Evolutionary conservation across 2,329 filamentous ascomycete genomes (phyloP), one percentile per base, ranked within the genome.

Genomic region (Sporothrix schenckii): DNA sequence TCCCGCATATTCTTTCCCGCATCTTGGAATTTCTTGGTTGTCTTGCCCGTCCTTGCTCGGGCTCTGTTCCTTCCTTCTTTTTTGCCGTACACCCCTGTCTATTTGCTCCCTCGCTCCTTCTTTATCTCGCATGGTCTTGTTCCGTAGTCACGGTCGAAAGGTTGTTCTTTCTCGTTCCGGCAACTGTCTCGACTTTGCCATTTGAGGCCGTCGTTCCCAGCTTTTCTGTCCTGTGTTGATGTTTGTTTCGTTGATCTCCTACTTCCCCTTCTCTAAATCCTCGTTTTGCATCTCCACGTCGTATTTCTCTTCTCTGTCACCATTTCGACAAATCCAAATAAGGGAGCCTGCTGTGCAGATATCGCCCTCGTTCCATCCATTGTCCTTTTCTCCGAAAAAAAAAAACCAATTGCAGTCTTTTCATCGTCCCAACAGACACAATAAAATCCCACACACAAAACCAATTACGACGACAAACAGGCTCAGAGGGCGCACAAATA

Each of bases 311-410:
- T 27, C 44, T 21, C 30, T 58, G 10, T 30, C 16, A n/a, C 19
- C 56, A 60, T 41, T n/a, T 9, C 50, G 50, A 53, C 11, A 13
- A 14, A 21, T 24, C 50, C 50, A 27, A 27, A 53, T 21, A 53
- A 21, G 50, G n/a, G 16, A 61, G 56, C 56, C 56, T 60, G 56
- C 56, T 61, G 56, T 39, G 56, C 34, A 61, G 56, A 61, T n/a
- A 60, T 61, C 30, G n/a, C 19, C 6, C 16, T 19, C 56, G 34
- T 19, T 44, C 34, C 34, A 21, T 49, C 44, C 56, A 53, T 24
- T n/a, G 50, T 16, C 11, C 30, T 3, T 21, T 16, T n/a, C 44
- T 27, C 39, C 39, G 41, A 47, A 16, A 41, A n/a, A n/a, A n/a
- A 24, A 24, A 66, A 47, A 10, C 41, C 63, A 66, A 66, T 66